These are phyloP conservation scores for Penicillium sp. DNA, from an alignment of 2,329 filamentous ascomycete genomes.

Conservation along the genomic window DNA sequence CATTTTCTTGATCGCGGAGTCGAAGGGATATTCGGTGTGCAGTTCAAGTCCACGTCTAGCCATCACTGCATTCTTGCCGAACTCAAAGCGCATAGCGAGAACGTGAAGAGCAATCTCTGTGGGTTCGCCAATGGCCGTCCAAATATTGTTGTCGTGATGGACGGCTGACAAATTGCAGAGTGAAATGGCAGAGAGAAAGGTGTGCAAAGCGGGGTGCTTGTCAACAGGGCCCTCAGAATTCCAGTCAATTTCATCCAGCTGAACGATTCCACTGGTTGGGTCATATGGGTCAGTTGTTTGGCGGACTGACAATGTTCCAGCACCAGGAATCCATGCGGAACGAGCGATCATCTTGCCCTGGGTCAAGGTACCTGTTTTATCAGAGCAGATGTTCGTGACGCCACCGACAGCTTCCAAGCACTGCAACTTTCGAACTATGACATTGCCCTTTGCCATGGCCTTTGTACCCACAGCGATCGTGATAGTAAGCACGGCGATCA, in stretches of 20 bases:
- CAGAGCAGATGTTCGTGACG: slow-evolving; percentile 60
- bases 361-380: slow-evolving; percentile 59
- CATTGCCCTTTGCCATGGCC: slow-evolving; percentile 55
- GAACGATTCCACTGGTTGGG: slow-evolving; percentile 55
- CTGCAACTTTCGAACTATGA: slow-evolving; percentile 57
- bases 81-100: slow-evolving; percentile 63
- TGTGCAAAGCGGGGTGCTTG: slow-evolving; percentile 45
- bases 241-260: slow-evolving; percentile 38
- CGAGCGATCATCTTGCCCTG: slow-evolving; percentile 63
- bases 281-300: slow-evolving; percentile 57
- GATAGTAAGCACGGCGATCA: slow-evolving; percentile 65
- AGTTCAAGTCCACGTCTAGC: slow-evolving; percentile 19
- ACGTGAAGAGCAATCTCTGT: slow-evolving; percentile 70
- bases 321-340: slow-evolving; percentile 58
- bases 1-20: slow-evolving; percentile 68
- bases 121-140: slow-evolving; percentile 64
- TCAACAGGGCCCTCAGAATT: slow-evolving; percentile 27
- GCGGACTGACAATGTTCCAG: slow-evolving; percentile 55
- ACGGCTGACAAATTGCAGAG: slow-evolving; percentile 58
- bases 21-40: slow-evolving; percentile 64
- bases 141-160: slow-evolving; percentile 45
- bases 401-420: slow-evolving; percentile 60
- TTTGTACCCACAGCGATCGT: slow-evolving; percentile 61
- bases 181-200: slow-evolving; percentile 57
- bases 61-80: slow-evolving; percentile 51